Base-by-base conservation (phyloP, 1,284 basidiomycete genomes). In the Apiotrichum montevideense region DNA sequence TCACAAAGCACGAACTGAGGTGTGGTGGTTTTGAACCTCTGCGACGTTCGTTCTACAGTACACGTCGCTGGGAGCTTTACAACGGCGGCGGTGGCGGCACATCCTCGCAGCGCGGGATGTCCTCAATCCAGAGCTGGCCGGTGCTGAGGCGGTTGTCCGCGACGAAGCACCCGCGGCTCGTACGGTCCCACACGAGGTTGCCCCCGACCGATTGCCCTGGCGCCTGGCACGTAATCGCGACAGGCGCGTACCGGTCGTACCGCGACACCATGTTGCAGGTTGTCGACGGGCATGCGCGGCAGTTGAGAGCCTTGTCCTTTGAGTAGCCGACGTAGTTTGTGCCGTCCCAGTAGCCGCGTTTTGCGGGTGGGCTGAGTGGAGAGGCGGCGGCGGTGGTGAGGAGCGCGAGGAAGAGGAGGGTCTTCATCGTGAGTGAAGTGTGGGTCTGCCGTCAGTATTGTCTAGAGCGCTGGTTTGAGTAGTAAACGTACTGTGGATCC, bases 171-270 rank as follows among this genome's bases (percentile, higher is more conserved):
- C 54, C 58, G n/a, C 49, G 51, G 4, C 14, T 15, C 1, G 58
- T 59, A 47, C 51, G 50, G 39, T 48, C 54, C 58, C 58, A 59
- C 21, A 54, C 33, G 3, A n/a, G n/a, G 44, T 56, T 44, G 43
- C 43, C 47, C 8, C 4, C 6, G 48, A 59, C 39, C 47, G 29
- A 39, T 42, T 42, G 41, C 21, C 58, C 58, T 1, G 37, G 21
- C 29, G 44, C 43, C 47, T 59, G 55, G 51, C 58, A 59, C 10
- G 34, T 15, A 37, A 59, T 32, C 4, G 47, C 34, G 1, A 59
- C 47, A 35, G 41, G 6, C 14, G 41, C 34, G 39, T n/a, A 33
- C 1, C 3, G 8, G 34, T 10, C 41, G 47, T 56, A 56, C 39
- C n/a, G 3, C 42, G 32, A 44, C n/a, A 47, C 35, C 7, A 44